These are phyloP conservation scores for Trichomonas tenax DNA, from an alignment of 208 protist species.

Conservation along the genomic window DNA sequence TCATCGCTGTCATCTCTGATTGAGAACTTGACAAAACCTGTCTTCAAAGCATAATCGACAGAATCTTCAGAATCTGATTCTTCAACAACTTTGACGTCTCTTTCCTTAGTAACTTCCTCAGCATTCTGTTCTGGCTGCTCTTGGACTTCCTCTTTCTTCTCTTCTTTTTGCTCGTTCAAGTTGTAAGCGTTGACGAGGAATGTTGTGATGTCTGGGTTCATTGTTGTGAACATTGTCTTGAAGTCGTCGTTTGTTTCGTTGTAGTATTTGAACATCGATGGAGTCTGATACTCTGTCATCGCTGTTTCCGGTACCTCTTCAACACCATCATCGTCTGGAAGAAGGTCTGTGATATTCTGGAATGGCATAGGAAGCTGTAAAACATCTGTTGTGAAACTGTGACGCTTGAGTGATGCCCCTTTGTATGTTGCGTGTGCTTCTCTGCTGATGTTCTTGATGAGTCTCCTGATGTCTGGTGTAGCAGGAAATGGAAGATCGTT, in stretches of 20 bases:
- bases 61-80: not conserved
- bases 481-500: not conserved
- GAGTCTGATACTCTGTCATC: not conserved
- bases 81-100: not conserved
- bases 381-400: not conserved
- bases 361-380: not conserved
- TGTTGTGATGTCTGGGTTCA: not conserved
- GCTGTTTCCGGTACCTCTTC: not conserved
- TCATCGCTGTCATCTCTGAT: not conserved
- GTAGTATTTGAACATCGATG: not conserved
- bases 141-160: not conserved
- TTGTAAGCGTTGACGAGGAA: not conserved
- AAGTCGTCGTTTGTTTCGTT: not conserved
- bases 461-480: not conserved
- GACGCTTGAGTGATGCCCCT: not conserved
- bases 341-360: not conserved
- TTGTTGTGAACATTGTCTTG: not conserved
- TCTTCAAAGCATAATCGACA: not conserved
- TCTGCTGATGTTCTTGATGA: not conserved
- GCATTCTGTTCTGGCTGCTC: not conserved
- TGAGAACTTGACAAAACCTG: not conserved
- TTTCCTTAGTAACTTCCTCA: not conserved
- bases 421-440: not conserved
- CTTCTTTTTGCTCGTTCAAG: not conserved
- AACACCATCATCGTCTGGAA: not conserved